These are phyloP conservation scores for Pythium folliculosum DNA, from an alignment of 352 stramenopile species.

Conservation along the genomic window DNA sequence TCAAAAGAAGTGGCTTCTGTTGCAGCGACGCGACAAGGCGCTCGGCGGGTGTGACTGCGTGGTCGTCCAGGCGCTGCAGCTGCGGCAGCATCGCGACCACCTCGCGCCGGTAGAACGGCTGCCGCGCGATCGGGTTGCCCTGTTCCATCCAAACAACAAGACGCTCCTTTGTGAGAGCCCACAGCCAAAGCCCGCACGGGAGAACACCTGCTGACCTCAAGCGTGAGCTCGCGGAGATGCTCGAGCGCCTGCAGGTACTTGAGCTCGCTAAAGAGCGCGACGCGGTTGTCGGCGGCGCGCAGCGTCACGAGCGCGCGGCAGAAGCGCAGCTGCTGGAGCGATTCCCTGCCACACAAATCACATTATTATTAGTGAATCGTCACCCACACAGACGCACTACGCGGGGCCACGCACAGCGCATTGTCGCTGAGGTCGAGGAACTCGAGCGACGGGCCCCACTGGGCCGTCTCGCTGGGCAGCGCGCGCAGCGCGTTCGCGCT, in stretches of 20 bases:
- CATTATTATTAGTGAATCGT: not conserved
- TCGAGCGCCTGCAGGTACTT: constrained; percentile 48
- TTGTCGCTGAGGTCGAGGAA: constrained; percentile 63
- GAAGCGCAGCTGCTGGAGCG: constrained; percentile 35
- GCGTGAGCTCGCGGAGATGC: constrained; percentile 41
- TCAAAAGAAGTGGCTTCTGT: constrained; percentile 38
- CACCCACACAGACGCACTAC: not conserved
- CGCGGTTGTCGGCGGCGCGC: constrained; percentile 44
- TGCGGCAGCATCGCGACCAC: constrained; percentile 59
- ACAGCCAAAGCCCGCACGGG: not conserved
- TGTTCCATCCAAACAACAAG: no score
- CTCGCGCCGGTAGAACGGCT: constrained; percentile 46
- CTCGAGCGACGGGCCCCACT: constrained; percentile 40
- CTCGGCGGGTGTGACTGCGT: constrained; percentile 45
- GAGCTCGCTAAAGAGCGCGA: constrained; percentile 60
- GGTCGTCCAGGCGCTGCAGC: constrained; percentile 50
- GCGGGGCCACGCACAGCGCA: constrained; percentile 36
- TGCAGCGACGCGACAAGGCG: constrained; percentile 50
- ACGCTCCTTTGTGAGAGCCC: no score
- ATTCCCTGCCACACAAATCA: constrained; percentile 33
- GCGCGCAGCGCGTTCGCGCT: constrained; percentile 49
- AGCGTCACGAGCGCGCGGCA: constrained; percentile 42
- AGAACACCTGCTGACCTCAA: no score
- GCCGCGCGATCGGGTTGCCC: constrained; percentile 54
- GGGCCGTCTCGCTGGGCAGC: constrained; percentile 40